Conservation (phyloP, 208 protist species). For the Strigomonas oncopelti region DNA sequence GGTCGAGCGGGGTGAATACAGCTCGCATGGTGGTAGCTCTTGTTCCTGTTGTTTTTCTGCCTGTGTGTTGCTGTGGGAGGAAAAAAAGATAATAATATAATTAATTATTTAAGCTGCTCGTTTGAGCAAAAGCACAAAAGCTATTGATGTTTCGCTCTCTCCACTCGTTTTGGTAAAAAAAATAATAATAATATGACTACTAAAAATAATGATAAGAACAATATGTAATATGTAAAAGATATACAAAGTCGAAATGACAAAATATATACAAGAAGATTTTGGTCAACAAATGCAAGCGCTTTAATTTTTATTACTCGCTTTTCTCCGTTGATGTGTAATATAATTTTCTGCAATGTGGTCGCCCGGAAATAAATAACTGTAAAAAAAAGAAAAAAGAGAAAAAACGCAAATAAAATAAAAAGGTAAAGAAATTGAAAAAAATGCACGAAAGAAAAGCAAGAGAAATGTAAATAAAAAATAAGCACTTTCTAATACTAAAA, state of each 20-base stretch:
- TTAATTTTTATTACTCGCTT: not conserved
- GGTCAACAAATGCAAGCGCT: not conserved
- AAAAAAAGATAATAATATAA: conserved; percentile 1
- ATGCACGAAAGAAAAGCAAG: not conserved
- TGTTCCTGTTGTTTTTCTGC: no score
- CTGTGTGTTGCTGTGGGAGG: not conserved
- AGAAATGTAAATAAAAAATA: no score
- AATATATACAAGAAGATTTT: not conserved
- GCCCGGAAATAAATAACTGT: no score
- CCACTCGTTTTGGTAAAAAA: no score
- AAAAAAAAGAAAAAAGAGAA: conserved; percentile 6
- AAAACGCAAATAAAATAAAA: conserved; percentile 17
- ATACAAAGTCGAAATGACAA: not conserved
- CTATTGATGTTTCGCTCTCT: no score
- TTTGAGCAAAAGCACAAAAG: no score
- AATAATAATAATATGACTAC: no score
- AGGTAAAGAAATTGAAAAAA: not conserved
- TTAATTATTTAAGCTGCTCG: no score
- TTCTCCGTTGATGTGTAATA: no score
- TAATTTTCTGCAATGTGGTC: no score
- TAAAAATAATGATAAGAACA: not conserved
- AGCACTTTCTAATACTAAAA: no score
- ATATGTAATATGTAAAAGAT: no score
- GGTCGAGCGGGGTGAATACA: not conserved
- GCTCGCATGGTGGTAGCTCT: not conserved